Conservation (phyloP, 2,329 filamentous ascomycete species). For the Pseudogymnoascus sp. region DNA sequence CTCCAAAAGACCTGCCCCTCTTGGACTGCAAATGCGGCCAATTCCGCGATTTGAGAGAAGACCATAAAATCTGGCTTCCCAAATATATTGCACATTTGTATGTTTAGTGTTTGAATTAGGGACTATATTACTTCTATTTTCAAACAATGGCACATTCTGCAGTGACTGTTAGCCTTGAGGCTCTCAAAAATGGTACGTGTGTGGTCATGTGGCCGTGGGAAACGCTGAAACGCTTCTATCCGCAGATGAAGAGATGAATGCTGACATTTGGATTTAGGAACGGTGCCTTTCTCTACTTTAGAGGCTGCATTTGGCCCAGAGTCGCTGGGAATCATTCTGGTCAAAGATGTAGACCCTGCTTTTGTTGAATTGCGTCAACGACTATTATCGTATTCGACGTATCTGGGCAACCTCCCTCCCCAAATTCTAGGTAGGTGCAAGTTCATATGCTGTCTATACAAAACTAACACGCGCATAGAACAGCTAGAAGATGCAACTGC, state of each 20-base stretch:
- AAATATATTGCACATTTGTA: background rate
- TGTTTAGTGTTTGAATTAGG: background rate
- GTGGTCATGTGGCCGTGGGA: background rate
- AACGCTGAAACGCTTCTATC: background rate
- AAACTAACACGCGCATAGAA: conserved; percentile 31
- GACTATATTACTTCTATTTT: background rate
- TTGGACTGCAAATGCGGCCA: background rate
- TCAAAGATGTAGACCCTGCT: conserved; percentile 69
- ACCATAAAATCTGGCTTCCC: background rate
- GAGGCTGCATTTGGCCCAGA: conserved; percentile 81
- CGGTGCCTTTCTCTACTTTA: conserved; percentile 60
- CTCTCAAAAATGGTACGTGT: conserved; percentile 48
- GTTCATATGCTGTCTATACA: background rate
- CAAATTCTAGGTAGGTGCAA: conserved; percentile 57
- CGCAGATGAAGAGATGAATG: background rate
- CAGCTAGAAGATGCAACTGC: conserved; percentile 52
- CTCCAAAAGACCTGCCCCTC: background rate
- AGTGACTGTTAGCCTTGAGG: conserved; percentile 51
- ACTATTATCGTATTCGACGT: conserved; percentile 79
- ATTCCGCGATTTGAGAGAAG: background rate
- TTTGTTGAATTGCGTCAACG: conserved; percentile 66
- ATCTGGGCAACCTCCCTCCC: conserved; percentile 72
- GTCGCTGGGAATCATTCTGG: conserved; percentile 87
- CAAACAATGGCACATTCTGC: conserved; percentile 16
- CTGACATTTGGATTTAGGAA: conserved; percentile 39